Evolutionary conservation across 2,329 filamentous ascomycete genomes (phyloP), one percentile per base, ranked within the genome.

Genomic region (Fusarium liriodendri): DNA sequence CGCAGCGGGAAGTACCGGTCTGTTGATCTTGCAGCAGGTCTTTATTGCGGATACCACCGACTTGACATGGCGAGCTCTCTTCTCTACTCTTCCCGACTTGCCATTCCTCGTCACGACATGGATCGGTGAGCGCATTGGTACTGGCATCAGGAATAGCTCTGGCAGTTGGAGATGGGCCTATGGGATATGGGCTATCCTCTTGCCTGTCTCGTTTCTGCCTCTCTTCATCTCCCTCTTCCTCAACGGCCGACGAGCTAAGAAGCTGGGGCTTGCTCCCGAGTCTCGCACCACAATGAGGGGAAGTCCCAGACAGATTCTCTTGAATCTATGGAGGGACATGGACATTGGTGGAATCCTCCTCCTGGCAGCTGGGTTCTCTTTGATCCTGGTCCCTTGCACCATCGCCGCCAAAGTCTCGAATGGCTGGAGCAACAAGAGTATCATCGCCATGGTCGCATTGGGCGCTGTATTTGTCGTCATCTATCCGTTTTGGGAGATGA

Each of bases 31-130:
- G 25, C 88, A 91, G 76, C 90, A 92, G 77, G 88, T 92, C 45
- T 90, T 92, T 79, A 87, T 92, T 58, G 90, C 90, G 33, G 90
- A 92, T 79, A 90, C 88, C 1, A 91, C 87, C 59, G 86, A 88
- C 72, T 80, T 92, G 52, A 80, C 88, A 20, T 90, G 91, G 76
- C 88, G 90, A 65, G 89, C 89, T 16, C 79, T 92, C 5, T 86
- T 90, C 73, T 89, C 88, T 5, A 89, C 87, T 3, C 80, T 91
- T 14, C 89, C 89, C 5, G 87, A 90, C 71, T 82, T 89, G 18
- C 90, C 90, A 0, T 92, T 91, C 74, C 82, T 92, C 18, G 83
- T 89, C 67, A 92, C 89, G 10, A 86, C 90, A 6, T 92, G 89
- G 87, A 84, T 90, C 40, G 90, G 90, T 3, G 81, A 84, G 3